Base-by-base conservation (phyloP, 2,329 filamentous ascomycete genomes). In the Ophiostoma montium region DNA sequence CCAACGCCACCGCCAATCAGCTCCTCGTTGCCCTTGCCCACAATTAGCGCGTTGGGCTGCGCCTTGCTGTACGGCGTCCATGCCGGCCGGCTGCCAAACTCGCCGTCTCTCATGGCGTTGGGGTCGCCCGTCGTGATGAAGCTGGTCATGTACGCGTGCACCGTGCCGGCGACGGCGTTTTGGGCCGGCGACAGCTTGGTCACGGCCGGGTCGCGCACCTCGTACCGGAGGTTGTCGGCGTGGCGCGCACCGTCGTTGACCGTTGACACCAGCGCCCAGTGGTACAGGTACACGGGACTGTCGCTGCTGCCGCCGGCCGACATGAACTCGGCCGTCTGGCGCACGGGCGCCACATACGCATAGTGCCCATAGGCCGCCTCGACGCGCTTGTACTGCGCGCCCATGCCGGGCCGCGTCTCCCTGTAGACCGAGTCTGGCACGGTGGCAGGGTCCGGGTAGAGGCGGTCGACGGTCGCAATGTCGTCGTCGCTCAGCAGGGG, bases 311-410 rank as follows among this genome's bases (percentile, higher is more conserved):
- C 31, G 21, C 21, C 32, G 59, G 21, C 71, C 16, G 42, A 44
- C 42, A 44, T 44, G 31, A 64, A 65, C 31, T 65, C 57, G 0
- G 68, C 71, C 0, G 71, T 75, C 55, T 76, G 72, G 0, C 70
- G 64, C 0, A 72, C 71, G 0, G 74, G 52, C 2, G 72, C 67
- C 0, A 73, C 66, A 47, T 76, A 76, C 0, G 72, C 72, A 47
- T 74, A 77, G 51, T 76, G 69, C 0, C 66, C 72, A 41, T 76
- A 77, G 0, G 72, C 70, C 2, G 69, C 69, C 53, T 75, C 72
- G 3, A 74, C 63, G 2, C 73, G 71, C 50, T 71, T 75, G 56
- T 72, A 79, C 57, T 76, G 71, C 0, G 65, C 47, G 1, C 59
- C 61, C 5, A 56, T 18, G 10, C 39, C 48, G 2, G 33, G 48